phyloP scores from a whole-genome alignment of 1,284 basidiomycete genomes.

The Peniophora sp. region DNA sequence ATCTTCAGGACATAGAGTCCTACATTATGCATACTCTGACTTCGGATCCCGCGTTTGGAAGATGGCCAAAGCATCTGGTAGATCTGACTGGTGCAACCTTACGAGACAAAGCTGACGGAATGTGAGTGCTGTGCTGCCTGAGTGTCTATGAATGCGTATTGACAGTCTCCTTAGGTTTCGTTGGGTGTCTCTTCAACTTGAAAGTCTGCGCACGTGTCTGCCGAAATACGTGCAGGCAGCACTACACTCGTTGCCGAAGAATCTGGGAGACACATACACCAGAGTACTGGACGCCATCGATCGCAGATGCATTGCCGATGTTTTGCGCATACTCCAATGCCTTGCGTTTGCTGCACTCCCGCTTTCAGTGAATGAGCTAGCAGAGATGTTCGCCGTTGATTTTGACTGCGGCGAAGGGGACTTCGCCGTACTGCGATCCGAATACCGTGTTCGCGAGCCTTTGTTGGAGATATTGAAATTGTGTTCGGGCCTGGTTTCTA shows the following conservation, averaged over 20 bases:
- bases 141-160: too few relatives aligned
- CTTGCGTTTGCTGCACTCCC: not conserved
- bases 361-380: not conserved
- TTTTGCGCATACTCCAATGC: not conserved
- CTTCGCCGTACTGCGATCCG: not conserved
- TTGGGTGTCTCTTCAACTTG: constrained; percentile 1
- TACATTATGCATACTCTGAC: not conserved
- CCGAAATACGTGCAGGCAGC: not conserved
- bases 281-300: not conserved
- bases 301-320: not conserved
- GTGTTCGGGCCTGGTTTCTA: not conserved
- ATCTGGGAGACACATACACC: constrained; percentile 1
- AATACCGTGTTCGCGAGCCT: not conserved
- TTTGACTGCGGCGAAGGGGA: not conserved
- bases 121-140: too few relatives aligned
- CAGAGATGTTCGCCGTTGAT: not conserved
- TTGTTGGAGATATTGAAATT: not conserved
- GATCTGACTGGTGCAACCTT: not conserved
- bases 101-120: not conserved
- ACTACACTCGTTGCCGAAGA: not conserved
- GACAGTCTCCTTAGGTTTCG: constrained; percentile 2
- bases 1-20: not conserved
- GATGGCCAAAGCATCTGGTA: not conserved
- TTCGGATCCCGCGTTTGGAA: not conserved
- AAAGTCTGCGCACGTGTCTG: not conserved